Conservation (phyloP, 2,329 filamentous ascomycete species). For the Whalleya microplaca region DNA sequence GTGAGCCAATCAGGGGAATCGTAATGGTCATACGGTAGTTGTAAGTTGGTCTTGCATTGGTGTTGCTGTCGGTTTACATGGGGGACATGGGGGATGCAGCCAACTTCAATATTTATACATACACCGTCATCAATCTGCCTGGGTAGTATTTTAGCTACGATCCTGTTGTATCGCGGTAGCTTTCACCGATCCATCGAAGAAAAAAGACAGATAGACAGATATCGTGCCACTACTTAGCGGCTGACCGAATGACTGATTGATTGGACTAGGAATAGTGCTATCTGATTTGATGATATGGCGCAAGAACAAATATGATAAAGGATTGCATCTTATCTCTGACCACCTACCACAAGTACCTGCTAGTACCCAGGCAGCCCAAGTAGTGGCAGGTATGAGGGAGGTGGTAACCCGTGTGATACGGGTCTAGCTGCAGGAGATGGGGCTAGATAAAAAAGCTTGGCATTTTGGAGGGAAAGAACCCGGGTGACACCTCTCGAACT, state of each 20-base stretch:
- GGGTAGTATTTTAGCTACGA: not conserved
- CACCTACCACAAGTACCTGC: not conserved
- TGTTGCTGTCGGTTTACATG: no score
- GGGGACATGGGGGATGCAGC: not conserved
- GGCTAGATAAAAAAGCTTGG: conserved; percentile 31
- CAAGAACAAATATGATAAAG: conserved; percentile 12
- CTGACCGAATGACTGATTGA: not conserved
- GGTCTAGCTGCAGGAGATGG: conserved; percentile 24
- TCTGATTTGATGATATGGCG: not conserved
- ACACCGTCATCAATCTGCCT: not conserved
- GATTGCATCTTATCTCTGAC: conserved; percentile 20
- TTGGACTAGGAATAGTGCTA: no score
- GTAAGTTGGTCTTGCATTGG: no score
- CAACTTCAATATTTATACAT: not conserved
- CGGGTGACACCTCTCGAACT: not conserved
- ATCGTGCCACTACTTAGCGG: not conserved
- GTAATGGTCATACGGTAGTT: not conserved
- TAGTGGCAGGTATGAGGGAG: no score
- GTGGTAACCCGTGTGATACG: conserved; percentile 13
- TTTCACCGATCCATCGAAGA: no score
- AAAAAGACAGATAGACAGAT: not conserved
- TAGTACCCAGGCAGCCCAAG: no score
- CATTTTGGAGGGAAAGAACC: not conserved
- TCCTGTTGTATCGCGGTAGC: not conserved
- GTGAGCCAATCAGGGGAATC: not conserved